Evolutionary conservation across 495 filamentous ascomycete species (phyloP).

Genomic region (Jackrogersella multiformis): DNA sequence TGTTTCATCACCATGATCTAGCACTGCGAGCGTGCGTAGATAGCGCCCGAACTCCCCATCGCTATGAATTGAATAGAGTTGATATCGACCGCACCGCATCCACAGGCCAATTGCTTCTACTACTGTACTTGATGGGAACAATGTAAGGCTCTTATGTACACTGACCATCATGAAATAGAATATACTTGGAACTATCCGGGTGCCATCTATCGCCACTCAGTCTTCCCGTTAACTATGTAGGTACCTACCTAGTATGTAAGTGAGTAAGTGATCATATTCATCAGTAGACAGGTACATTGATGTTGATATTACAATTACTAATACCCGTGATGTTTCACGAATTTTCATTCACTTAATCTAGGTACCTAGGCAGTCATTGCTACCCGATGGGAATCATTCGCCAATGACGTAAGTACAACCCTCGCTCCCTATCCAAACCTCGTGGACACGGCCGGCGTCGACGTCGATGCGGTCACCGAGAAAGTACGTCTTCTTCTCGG

Average conservation of each 20-base stretch:
- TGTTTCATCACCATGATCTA: too few species aligned
- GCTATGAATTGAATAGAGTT: too few species aligned
- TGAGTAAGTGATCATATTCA: background rate
- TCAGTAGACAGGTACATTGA: too few species aligned
- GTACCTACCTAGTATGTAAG: background rate
- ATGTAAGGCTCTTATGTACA: background rate
- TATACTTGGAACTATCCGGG: background rate
- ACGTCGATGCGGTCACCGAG: conserved; percentile 79
- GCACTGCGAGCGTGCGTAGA: too few species aligned
- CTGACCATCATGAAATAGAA: background rate
- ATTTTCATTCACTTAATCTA: background rate
- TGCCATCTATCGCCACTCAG: background rate
- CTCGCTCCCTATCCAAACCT: conserved; percentile 82
- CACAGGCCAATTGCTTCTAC: too few species aligned
- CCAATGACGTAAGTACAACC: conserved; percentile 91
- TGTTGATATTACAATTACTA: background rate
- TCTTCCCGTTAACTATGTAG: background rate
- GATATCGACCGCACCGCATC: too few species aligned
- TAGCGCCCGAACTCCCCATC: too few species aligned
- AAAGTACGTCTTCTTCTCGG: conserved; percentile 72
- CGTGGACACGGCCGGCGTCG: conserved; percentile 73
- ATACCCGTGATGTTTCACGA: background rate
- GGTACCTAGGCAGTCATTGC: background rate
- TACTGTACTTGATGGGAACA: too few species aligned
- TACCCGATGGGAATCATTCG: conserved; percentile 57